Evolutionary conservation across 1,284 basidiomycete species (phyloP).

Genomic region (Ceratobasidium theobromae): DNA sequence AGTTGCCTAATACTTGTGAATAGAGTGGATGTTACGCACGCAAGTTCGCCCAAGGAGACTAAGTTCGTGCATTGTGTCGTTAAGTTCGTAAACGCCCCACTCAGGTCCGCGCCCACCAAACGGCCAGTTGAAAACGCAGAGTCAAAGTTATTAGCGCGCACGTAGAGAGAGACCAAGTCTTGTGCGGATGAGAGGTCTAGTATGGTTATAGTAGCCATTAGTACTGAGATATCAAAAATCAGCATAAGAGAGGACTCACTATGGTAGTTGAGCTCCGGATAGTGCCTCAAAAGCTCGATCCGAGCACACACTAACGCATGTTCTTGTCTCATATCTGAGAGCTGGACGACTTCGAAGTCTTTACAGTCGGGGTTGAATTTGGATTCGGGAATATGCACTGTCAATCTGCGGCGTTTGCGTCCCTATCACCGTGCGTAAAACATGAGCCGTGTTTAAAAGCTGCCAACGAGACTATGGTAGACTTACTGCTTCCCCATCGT

Average conservation of each 20-base stretch:
- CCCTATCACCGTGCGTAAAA: too few species aligned
- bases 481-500: slow-evolving; percentile 44
- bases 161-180: slow-evolving; percentile 77
- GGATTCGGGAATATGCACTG: slow-evolving; percentile 75
- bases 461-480: not conserved
- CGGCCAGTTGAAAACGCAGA: slow-evolving; percentile 77
- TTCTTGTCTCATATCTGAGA: slow-evolving; percentile 83
- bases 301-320: slow-evolving; percentile 79
- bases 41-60: slow-evolving; percentile 49
- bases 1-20: not conserved
- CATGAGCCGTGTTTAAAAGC: too few species aligned
- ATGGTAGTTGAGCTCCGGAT: slow-evolving; percentile 55
- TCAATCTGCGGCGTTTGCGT: slow-evolving; percentile 66
- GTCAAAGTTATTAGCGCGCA: slow-evolving; percentile 78
- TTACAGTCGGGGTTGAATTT: slow-evolving; percentile 61
- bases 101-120: slow-evolving; percentile 81
- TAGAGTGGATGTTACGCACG: slow-evolving; percentile 27
- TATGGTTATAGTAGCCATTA: not conserved
- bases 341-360: slow-evolving; percentile 75
- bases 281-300: slow-evolving; percentile 68
- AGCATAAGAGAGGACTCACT: slow-evolving; percentile 46
- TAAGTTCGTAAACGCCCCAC: slow-evolving; percentile 77
- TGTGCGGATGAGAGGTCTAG: slow-evolving; percentile 62
- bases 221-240: not conserved
- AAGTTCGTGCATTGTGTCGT: slow-evolving; percentile 79